Evolutionary conservation across 2,329 filamentous ascomycete species (phyloP), one percentile per base, ranked within the genome.

Genomic region (Aspergillus puulaauensis): DNA sequence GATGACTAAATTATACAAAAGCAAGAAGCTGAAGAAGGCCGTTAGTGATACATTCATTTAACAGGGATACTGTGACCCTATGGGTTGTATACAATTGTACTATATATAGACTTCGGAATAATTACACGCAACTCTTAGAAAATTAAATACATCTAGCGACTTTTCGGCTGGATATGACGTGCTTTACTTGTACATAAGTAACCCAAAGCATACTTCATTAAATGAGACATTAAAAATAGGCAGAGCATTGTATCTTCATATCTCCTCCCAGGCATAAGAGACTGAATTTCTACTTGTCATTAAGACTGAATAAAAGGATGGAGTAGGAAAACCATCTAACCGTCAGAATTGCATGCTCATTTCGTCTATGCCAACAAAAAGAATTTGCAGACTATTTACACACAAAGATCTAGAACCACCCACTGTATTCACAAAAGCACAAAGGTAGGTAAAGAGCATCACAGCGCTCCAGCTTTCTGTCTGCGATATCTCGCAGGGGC

Each of bases 341-440:
- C 56, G 53, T 49, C 37, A 52, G 31, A 24, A 44, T 41, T 43
- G 52, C 56, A 58, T 57, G 58, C 57, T 64, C 64, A 67, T 70
- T 69, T 64, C 68, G 66, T 72, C 68, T 72, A 70, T 70, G 61
- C 60, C 59, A 61, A 62, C 66, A 70, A 58, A 43, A 58, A 43
- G 46, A 37, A 41, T 17, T 19, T 21, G 52, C 45, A 55, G 35
- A 57, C 58, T 66, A 66, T 66, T 61, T 64, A 66, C 64, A 66
- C 53, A 60, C 23, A 48, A 15, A 56, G 54, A 52, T 52, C 54
- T 56, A 46, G 43, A 63, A 52, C 45, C 17, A 56, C 52, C 50
- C 56, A 52, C 21, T 50, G 52, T 51, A 43, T 52, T 49, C 47
- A 37, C 48, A 54, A 39, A 50, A 15, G 12, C 11, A 23, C 15